phyloP scores from a whole-genome alignment of 169 alveolate species.

The Plasmodium sp. region DNA sequence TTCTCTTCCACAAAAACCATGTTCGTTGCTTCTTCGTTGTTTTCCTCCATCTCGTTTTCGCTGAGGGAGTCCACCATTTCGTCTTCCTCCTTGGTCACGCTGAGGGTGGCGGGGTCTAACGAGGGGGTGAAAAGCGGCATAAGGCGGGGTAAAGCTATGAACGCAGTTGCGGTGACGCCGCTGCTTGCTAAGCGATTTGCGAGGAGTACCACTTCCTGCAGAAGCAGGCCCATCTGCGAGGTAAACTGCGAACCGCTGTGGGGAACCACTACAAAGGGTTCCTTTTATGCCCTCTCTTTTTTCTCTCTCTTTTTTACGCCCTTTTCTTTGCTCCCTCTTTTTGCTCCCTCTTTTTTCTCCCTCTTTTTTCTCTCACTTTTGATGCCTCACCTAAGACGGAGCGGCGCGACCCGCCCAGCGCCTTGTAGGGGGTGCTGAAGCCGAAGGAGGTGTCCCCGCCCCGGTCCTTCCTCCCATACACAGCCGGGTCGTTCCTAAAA shows the following conservation, averaged over 20 bases:
- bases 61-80: constrained; percentile 45
- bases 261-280: neutral
- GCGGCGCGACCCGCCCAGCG: constrained; percentile 8
- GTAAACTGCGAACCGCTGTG: neutral
- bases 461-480: neutral
- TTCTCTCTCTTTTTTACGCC: neutral
- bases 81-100: constrained; percentile 31
- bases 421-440: constrained; percentile 58
- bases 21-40: constrained; percentile 55
- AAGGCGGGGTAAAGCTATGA: neutral
- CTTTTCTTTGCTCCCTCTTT: too few species aligned
- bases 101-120: neutral
- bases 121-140: neutral
- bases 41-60: constrained; percentile 55
- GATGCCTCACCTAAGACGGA: neutral
- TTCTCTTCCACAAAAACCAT: constrained; percentile 61
- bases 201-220: neutral
- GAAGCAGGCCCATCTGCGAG: neutral
- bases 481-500: neutral
- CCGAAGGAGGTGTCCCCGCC: neutral
- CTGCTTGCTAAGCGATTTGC: neutral
- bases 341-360: neutral
- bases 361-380: neutral
- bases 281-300: neutral
- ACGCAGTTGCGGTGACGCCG: neutral